Evolutionary conservation across 331 rosid genomes (phyloP), one percentile per base, ranked within the genome.

Genomic region (Saraca asoca): DNA sequence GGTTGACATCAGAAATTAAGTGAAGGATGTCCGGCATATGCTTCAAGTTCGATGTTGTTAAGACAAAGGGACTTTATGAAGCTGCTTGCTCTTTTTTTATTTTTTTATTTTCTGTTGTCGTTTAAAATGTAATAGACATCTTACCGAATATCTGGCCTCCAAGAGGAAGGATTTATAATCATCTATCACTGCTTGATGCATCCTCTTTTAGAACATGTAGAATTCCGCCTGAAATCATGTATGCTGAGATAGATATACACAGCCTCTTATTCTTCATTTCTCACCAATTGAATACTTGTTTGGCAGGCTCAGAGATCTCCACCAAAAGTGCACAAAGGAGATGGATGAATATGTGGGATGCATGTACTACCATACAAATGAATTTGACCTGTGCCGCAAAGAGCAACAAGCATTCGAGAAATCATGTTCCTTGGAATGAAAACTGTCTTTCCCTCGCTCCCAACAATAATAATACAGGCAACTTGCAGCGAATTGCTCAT

Each of bases 331-430:
- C 88, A 90, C 99, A 0, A 90, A 83, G 51, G 97, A 94, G 90
- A 90, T 94, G 99, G 95, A 90, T 66, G 87, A 52, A 0, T 94
- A 90, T 24, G 99, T 85, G 4, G 97, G 97, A 35, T 94, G 99
- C 90, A 83, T 94, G 99, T 94, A 94, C 81, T 90, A 94, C 82
- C 78, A 86, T 53, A 94, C 99, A 24, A 90, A 90, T 37, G 99
- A 94, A 71, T 94, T 90, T 17, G 99, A 94, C 71, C 70, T 90
- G 46, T 93, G 98, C 72, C 98, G 96, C 85, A 90, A 86, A 87
- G 90, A 89, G 94, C 96, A 93, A 79, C 65, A 87, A 74, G 86
- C 77, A 39, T 93, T 93, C n/a, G 96, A 88, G 90, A 80, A 88
- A 73, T 69, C 75, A 6, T 94, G 99, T 68, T 82, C 96, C 69